Conservation (phyloP, 2,329 filamentous ascomycete genomes). For the Macrophomina pseudophaseolina region DNA sequence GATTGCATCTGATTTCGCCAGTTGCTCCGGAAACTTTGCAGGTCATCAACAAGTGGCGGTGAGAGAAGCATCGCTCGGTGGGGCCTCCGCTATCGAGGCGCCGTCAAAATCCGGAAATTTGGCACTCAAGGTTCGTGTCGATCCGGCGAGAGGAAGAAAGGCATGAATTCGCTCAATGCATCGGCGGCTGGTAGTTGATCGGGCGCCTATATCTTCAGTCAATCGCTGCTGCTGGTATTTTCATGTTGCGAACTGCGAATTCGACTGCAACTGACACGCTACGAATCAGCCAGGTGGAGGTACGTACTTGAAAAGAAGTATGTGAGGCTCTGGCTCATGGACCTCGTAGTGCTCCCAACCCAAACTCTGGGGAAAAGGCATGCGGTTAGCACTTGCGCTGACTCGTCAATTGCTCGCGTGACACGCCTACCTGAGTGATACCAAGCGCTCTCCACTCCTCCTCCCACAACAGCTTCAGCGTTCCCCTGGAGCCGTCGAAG, state of each 20-base stretch:
- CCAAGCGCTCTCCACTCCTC: conserved; percentile 97
- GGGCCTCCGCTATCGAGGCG: conserved; percentile 7
- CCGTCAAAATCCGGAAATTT: conserved; percentile 6
- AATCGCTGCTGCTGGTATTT: background rate
- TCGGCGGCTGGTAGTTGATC: conserved; percentile 80
- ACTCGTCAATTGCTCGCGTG: background rate
- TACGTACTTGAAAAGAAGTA: conserved; percentile 95
- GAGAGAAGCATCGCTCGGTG: conserved; percentile 9
- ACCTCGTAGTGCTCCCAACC: conserved; percentile 99
- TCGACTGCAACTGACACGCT: background rate
- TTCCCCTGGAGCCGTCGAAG: conserved; percentile 86
- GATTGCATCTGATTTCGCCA: conserved; percentile 10
- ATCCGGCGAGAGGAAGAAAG: conserved; percentile 4
- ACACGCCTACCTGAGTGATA: conserved; percentile 82
- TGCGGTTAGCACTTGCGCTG: conserved; percentile 12
- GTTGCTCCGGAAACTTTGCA: conserved; percentile 15
- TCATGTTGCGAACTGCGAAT: background rate
- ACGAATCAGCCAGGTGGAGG: background rate
- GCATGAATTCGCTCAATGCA: conserved; percentile 36
- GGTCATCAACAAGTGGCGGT: conserved; percentile 23
- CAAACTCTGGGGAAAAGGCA: conserved; percentile 70
- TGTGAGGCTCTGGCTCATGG: conserved; percentile 97
- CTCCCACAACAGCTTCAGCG: conserved; percentile 95
- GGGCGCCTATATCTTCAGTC: conserved; percentile 64
- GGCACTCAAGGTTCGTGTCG: conserved; percentile 17